Conservation (phyloP, 1,284 basidiomycete genomes). For the Salmacisia buchloeana region DNA sequence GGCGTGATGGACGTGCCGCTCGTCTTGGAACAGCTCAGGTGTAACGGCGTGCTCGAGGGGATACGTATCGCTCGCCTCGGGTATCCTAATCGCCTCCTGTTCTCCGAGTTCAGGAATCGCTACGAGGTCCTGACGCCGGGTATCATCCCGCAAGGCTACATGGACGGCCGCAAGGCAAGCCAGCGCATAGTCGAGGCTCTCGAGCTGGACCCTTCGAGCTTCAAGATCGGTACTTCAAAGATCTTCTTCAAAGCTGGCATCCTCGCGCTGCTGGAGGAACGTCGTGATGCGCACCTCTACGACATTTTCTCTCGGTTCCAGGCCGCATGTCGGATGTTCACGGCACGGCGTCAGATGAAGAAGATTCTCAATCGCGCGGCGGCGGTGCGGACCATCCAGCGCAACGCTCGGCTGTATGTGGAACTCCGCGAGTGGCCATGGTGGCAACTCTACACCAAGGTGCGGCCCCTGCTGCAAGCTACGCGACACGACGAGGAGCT, state of each 20-base stretch:
- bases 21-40: slow-evolving; percentile 91
- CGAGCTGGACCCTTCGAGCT: slow-evolving; percentile 76
- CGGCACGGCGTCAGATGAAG: slow-evolving; percentile 81
- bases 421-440: slow-evolving; percentile 90
- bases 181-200: slow-evolving; percentile 85
- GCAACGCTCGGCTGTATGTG: slow-evolving; percentile 80
- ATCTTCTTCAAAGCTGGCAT: slow-evolving; percentile 99
- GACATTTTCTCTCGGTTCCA: slow-evolving; percentile 86
- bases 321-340: slow-evolving; percentile 76
- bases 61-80: slow-evolving; percentile 96
- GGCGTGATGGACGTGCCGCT: slow-evolving; percentile 87
- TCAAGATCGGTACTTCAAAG: slow-evolving; percentile 91
- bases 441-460: slow-evolving; percentile 95
- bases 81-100: slow-evolving; percentile 92
- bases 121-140: slow-evolving; percentile 94
- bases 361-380: slow-evolving; percentile 89
- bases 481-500: slow-evolving; percentile 90
- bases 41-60: slow-evolving; percentile 98
- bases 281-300: slow-evolving; percentile 76
- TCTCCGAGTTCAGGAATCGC: slow-evolving; percentile 92
- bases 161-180: slow-evolving; percentile 93
- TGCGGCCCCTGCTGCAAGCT: slow-evolving; percentile 85
- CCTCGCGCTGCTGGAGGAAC: slow-evolving; percentile 93
- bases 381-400: slow-evolving; percentile 85
- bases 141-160: slow-evolving; percentile 84